A percentile compares a stretch with the other conserved stretches of the same genome.
These are phyloP conservation scores for Pythium chondricola DNA, from an alignment of 352 stramenopile genomes.

Conservation along the genomic window DNA sequence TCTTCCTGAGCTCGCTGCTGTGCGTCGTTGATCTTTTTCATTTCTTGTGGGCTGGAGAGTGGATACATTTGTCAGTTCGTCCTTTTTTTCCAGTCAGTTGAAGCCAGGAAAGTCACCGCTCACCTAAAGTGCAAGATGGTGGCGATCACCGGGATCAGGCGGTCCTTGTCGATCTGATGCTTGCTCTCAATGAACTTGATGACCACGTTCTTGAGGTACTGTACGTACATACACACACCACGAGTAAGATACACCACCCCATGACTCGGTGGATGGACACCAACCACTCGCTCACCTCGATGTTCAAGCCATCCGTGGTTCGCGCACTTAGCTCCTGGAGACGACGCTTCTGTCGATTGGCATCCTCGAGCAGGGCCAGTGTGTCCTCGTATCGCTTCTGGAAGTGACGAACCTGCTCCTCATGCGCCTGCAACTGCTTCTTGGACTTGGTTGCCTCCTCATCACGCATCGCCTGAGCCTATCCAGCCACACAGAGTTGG, in stretches of 20 bases:
- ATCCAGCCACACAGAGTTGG: too few relatives aligned
- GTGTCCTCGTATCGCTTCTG: conserved; percentile 67
- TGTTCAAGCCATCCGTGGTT: conserved; percentile 42
- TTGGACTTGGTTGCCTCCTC: conserved; percentile 39
- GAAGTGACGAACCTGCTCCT: conserved; percentile 32
- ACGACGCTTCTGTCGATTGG: conserved; percentile 49
- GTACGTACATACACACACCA: background rate
- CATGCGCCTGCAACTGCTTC: conserved; percentile 35
- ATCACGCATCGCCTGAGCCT: conserved; percentile 25
- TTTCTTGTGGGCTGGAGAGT: conserved; percentile 38
- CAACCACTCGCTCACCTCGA: conserved; percentile 64
- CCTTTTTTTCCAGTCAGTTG: too few relatives aligned
- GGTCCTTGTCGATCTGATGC: conserved; percentile 65
- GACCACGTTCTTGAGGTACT: conserved; percentile 84
- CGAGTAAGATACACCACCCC: too few relatives aligned
- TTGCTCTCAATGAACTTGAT: conserved; percentile 82
- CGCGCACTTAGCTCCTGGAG: conserved; percentile 39
- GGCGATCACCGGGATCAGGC: conserved; percentile 73
- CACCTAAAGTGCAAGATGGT: conserved; percentile 66
- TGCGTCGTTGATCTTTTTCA: conserved; percentile 47
- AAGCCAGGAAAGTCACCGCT: background rate
- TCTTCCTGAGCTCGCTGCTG: conserved; percentile 33
- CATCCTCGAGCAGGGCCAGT: conserved; percentile 36
- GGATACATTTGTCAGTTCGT: background rate
- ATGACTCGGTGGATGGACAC: too few relatives aligned